Conservation (phyloP, 208 protist genomes). For the Tritrichomonas musculus region DNA sequence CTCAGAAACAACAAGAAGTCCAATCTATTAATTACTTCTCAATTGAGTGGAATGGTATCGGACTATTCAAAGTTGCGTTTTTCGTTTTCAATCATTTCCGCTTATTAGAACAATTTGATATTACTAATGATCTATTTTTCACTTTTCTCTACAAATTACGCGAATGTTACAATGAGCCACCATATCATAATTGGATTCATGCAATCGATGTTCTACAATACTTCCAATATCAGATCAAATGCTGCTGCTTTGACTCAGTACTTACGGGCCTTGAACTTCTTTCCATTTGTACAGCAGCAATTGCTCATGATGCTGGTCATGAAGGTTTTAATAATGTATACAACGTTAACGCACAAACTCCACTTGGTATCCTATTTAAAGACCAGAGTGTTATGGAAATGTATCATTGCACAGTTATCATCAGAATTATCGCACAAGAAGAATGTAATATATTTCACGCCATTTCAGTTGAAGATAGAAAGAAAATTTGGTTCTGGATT, state of each 20-base stretch:
- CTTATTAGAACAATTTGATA: slow-evolving; percentile 33
- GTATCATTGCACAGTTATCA: slow-evolving; percentile 51
- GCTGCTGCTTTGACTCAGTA: slow-evolving; percentile 49
- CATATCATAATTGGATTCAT: slow-evolving; percentile 65
- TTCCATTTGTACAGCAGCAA: slow-evolving; percentile 73
- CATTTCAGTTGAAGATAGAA: slow-evolving; percentile 39
- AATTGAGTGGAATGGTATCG: slow-evolving; percentile 22
- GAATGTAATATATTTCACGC: slow-evolving; percentile 43
- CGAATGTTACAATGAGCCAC: slow-evolving; percentile 44
- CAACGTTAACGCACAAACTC: no score
- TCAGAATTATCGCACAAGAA: slow-evolving; percentile 33
- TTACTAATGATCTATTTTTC: neutral
- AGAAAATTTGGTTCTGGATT: slow-evolving; percentile 43
- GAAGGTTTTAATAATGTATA: no score
- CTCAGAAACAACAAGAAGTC: neutral
- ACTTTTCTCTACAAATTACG: slow-evolving; percentile 22
- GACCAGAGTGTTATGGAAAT: slow-evolving; percentile 63
- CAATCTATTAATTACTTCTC: neutral
- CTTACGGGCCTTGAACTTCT: slow-evolving; percentile 65
- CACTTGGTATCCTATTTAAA: no score
- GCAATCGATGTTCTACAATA: no score
- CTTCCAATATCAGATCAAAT: slow-evolving; percentile 55
- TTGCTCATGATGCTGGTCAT: slow-evolving; percentile 68
- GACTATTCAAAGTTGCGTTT: neutral
- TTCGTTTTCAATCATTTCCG: slow-evolving; percentile 37